Percentiles rank a stretch among this genome's conserved stretches.
Evolutionary conservation across 78 protist species (phyloP).

Genomic region (Dictyostelium firmibasis): DNA sequence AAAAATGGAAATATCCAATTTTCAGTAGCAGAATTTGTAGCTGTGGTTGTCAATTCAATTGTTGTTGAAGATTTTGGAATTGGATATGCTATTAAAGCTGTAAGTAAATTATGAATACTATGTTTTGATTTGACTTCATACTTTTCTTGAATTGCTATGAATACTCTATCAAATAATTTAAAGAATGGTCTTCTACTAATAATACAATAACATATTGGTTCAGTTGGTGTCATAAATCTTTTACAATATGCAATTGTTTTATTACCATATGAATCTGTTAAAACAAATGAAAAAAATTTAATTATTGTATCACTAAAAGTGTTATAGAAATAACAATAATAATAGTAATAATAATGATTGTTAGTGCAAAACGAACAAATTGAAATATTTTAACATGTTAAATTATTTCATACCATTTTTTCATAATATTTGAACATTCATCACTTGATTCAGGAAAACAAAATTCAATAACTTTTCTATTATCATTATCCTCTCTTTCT

Average conservation of each 20-base stretch:
- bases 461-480: conserved; percentile 32
- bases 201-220: conserved; percentile 35
- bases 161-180: conserved; percentile 39
- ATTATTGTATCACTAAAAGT: neutral
- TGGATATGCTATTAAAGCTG: conserved; percentile 9
- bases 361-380: too few relatives aligned
- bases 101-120: conserved; percentile 21
- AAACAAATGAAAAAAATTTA: conserved; percentile 37
- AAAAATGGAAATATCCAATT: conserved; percentile 5
- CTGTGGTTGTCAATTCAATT: conserved; percentile 7
- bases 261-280: conserved; percentile 65
- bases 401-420: neutral
- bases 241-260: conserved; percentile 69
- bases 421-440: neutral
- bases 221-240: conserved; percentile 6
- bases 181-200: conserved; percentile 53
- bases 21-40: conserved; percentile 48
- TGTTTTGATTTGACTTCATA: conserved; percentile 27
- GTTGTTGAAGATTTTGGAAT: neutral
- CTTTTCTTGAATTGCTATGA: conserved; percentile 17
- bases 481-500: conserved; percentile 31
- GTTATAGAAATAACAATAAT: too few relatives aligned
- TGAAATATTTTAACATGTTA: too few relatives aligned
- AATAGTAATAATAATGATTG: too few relatives aligned
- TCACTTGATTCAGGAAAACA: conserved; percentile 61